These are phyloP conservation scores for Komagataea norvegica DNA, from an alignment of 1,139 yeast species.

Conservation along the genomic window DNA sequence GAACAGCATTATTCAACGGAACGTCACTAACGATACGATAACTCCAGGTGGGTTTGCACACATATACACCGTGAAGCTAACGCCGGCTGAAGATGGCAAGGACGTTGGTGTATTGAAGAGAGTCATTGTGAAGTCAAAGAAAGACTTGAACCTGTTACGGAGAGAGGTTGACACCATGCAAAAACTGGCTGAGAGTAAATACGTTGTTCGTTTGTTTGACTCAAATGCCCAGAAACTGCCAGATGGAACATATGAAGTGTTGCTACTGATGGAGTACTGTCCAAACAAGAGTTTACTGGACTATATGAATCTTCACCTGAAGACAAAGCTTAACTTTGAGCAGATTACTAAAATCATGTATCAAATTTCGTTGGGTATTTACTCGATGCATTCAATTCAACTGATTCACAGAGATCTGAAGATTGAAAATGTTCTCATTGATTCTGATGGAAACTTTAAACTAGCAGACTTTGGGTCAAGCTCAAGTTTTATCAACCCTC, in stretches of 20 bases:
- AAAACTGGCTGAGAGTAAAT: slow-evolving; percentile 47
- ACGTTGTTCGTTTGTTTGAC: slow-evolving; percentile 66
- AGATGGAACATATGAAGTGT: slow-evolving; percentile 59
- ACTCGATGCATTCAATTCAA: slow-evolving; percentile 63
- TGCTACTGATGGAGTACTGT: slow-evolving; percentile 74
- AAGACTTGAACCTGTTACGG: slow-evolving; percentile 57
- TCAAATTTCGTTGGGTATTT: slow-evolving; percentile 63
- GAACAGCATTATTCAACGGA: not conserved
- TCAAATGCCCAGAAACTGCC: slow-evolving; percentile 63
- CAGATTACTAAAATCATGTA: slow-evolving; percentile 65
- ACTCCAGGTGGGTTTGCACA: slow-evolving; percentile 48
- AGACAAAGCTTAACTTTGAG: slow-evolving; percentile 54
- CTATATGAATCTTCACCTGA: slow-evolving; percentile 66
- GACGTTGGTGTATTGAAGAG: slow-evolving; percentile 64
- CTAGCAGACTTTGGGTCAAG: slow-evolving; percentile 80
- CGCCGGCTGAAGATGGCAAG: slow-evolving; percentile 30
- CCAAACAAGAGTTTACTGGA: slow-evolving; percentile 68
- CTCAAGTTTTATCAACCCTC: slow-evolving; percentile 56
- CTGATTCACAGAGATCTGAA: slow-evolving; percentile 74
- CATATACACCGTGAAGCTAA: slow-evolving; percentile 55
- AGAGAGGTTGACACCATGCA: slow-evolving; percentile 80
- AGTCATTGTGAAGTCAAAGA: slow-evolving; percentile 68
- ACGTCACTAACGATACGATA: slow-evolving; percentile 5
- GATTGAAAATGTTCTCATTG: slow-evolving; percentile 71
- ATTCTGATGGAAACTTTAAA: slow-evolving; percentile 51